Base-by-base conservation (phyloP, 2,329 filamentous ascomycete species). In the Arthrobotrys entomopaga region DNA sequence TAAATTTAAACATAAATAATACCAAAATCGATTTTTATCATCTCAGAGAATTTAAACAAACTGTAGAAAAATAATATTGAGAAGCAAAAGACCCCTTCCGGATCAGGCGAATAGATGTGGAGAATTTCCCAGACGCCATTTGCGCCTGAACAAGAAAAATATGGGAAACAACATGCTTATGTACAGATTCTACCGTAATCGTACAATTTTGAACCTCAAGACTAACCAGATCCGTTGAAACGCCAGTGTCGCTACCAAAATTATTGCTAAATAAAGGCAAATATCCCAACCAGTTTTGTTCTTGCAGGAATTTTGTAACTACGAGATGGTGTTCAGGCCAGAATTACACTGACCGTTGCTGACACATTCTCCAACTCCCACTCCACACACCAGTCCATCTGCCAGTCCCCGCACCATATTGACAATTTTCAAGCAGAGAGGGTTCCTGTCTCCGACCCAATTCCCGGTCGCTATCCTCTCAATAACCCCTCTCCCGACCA, bases 371-470 rank as follows among this genome's bases (percentile, higher is more conserved):
- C 70, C 70, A 15, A 74, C 70, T 15, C 70, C 70, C 22, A 74
- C 70, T 16, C 70, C 70, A 24, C 70, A 74, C 34, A 67, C 46
- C 22, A 74, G 50, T 3, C 70, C 70, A 26, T 74, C 70, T 24
- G 63, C 63, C 1, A 74, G 38, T 29, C 70, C 70, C 38, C 70
- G 59, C 13, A 74, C 70, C 70, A 74, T 74, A 26, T 61, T 66
- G 15, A 74, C 70, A n/a, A 74, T 74, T 16, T 74, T 74, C 15
- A 74, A 43, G 58, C 70, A 74, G 7, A 74, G 34, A 20, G 70
- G 70, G 26, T 74, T 74, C 38, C 70, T 50, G 26, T 74, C 70
- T 7, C 70, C 70, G 20, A 74, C 42, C 70, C 70, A 74, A 58
- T 66, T 74, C 5, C 70, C 70, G 6, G 70, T 74, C 3, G 70